Evolutionary conservation across 768 basidiomycete species (phyloP).

Genomic region (Suillus sp.): DNA sequence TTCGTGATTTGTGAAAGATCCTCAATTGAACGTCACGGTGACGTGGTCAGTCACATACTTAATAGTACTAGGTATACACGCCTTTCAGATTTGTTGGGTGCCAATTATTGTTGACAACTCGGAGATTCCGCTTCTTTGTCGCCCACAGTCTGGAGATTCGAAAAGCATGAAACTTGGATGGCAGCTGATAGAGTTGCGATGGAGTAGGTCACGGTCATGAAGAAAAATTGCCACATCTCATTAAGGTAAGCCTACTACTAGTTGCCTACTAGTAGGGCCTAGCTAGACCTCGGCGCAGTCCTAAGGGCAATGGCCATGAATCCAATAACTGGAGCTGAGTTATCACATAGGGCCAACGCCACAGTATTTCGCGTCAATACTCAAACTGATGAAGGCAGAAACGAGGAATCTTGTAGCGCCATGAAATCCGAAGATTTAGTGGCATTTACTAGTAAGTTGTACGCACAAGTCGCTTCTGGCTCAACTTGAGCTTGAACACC

Average conservation of each 20-base stretch:
- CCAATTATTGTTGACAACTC: not conserved
- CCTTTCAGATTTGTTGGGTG: not conserved
- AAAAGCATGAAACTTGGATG: not conserved
- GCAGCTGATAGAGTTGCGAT: not conserved
- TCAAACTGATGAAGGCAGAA: not conserved
- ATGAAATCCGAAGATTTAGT: not conserved
- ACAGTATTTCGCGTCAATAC: not conserved
- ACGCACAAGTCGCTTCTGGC: not conserved
- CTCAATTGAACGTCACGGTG: not conserved
- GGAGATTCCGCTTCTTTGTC: not conserved
- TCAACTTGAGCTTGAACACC: not conserved
- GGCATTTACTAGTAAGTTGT: not conserved
- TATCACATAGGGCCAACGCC: not conserved
- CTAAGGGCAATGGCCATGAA: not conserved
- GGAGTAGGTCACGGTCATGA: not conserved
- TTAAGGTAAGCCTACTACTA: not conserved
- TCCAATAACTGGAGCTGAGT: not conserved
- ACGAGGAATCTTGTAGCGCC: not conserved
- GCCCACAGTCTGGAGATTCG: not conserved
- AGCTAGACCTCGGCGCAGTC: too few species aligned
- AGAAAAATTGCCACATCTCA: not conserved
- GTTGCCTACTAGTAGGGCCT: too few species aligned
- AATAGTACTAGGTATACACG: not conserved
- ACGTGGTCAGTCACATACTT: not conserved
- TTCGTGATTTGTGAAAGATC: not conserved